A percentile compares a stretch with the other conserved stretches of the same genome.
Conservation (phyloP, 164 flowering plant genomes). For the Annona cherimola region DNA sequence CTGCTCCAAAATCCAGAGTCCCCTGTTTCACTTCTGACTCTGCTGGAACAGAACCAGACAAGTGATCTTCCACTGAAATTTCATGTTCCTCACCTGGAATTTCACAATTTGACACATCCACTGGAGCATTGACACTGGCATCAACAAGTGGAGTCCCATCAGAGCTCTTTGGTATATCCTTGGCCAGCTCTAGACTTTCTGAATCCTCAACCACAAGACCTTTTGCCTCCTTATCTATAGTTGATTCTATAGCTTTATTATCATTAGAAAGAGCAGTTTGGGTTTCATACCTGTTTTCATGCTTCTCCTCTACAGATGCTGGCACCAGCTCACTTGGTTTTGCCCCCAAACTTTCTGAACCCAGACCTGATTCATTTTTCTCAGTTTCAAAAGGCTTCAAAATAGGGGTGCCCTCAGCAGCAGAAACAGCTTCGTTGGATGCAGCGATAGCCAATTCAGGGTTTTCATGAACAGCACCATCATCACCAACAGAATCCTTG, state of each 20-base stretch:
- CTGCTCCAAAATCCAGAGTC: constrained; percentile 10
- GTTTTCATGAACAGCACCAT: background rate
- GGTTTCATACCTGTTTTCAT: background rate
- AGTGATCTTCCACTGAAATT: constrained; percentile 4
- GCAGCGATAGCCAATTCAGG: background rate
- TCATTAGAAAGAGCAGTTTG: background rate
- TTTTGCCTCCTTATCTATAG: constrained; percentile 6
- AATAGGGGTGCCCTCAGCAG: background rate
- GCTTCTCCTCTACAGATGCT: background rate
- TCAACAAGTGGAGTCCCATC: background rate
- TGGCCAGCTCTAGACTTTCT: constrained; percentile 10
- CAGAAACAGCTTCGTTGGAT: background rate
- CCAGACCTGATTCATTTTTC: background rate
- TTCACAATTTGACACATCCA: background rate
- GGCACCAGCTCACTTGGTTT: constrained; percentile 3
- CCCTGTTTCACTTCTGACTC: constrained; percentile 16
- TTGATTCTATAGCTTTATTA: background rate
- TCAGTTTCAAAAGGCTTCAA: background rate
- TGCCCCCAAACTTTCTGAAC: constrained; percentile 7
- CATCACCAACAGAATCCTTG: background rate
- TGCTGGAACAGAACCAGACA: constrained; percentile 1
- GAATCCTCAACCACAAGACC: constrained; percentile 7
- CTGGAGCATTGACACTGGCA: background rate
- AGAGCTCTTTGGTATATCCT: background rate
- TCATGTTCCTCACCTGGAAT: constrained; percentile 18